Conservation (phyloP, 176 grass and related monocot genomes). For the Coix lacrymajobi region DNA sequence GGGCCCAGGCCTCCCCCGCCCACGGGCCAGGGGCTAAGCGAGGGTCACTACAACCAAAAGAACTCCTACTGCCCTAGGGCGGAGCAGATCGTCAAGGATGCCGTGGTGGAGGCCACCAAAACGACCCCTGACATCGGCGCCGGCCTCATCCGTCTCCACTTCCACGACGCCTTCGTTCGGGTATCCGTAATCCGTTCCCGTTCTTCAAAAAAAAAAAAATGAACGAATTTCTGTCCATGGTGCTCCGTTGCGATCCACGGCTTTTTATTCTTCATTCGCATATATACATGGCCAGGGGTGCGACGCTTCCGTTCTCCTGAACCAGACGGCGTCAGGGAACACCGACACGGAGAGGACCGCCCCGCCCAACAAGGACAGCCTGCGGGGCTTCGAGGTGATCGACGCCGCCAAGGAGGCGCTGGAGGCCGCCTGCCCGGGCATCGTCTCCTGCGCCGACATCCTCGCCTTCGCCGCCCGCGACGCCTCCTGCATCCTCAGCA, state of each 20-base stretch:
- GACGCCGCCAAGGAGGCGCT: not conserved
- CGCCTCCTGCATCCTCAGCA: not conserved
- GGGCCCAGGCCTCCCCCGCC: not conserved
- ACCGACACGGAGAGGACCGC: not conserved
- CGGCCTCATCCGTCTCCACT: constrained; percentile 1
- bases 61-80: not conserved
- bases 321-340: not conserved
- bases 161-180: constrained; percentile 13
- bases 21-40: not conserved
- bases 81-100: not conserved
- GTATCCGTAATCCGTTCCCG: too few relatives aligned
- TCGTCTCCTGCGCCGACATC: not conserved
- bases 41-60: constrained; percentile 1
- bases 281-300: too few relatives aligned
- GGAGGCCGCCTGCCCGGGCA: not conserved
- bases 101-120: not conserved
- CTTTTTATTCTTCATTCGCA: too few relatives aligned
- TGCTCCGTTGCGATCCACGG: too few relatives aligned
- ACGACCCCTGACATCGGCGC: not conserved
- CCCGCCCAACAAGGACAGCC: not conserved
- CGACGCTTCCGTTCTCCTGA: not conserved
- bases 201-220: too few relatives aligned
- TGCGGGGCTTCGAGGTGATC: not conserved
- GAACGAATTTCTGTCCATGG: too few relatives aligned
- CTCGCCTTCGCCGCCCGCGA: not conserved